Evolutionary conservation across 768 basidiomycete genomes (phyloP).

Genomic region (Auriscalpium vulgare): DNA sequence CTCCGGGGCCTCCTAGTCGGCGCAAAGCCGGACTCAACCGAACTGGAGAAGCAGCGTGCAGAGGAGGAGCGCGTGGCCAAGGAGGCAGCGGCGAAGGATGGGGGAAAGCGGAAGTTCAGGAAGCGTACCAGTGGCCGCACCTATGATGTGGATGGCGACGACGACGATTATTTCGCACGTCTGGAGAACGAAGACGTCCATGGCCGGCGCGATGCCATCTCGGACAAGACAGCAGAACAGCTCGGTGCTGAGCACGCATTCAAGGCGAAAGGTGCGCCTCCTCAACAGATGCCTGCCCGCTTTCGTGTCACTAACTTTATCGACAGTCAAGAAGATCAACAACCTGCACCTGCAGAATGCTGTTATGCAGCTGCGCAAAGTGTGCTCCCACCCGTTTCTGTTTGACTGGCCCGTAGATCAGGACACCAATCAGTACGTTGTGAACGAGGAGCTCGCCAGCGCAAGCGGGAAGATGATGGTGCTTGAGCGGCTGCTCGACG

Average conservation of each 20-base stretch:
- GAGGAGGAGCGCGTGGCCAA: constrained; percentile 23
- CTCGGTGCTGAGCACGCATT: constrained; percentile 50
- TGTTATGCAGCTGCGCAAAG: constrained; percentile 96
- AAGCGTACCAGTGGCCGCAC: constrained; percentile 33
- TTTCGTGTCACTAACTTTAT: background rate
- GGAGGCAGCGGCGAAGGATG: constrained; percentile 15
- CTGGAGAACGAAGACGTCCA: constrained; percentile 42
- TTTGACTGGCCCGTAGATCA: constrained; percentile 78
- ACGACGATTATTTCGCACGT: constrained; percentile 59
- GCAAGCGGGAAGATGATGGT: constrained; percentile 97
- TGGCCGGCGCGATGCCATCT: constrained; percentile 24
- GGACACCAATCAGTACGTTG: constrained; percentile 47
- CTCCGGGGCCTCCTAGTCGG: constrained; percentile 51
- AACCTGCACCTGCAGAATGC: constrained; percentile 88
- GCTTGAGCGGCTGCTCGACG: constrained; percentile 78
- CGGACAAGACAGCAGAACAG: constrained; percentile 41
- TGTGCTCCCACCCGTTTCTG: constrained; percentile 87
- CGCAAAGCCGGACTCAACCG: constrained; percentile 22
- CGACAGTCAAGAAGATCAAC: constrained; percentile 72
- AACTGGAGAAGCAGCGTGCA: constrained; percentile 16
- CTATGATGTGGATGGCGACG: constrained; percentile 46
- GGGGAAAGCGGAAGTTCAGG: constrained; percentile 23
- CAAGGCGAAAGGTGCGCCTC: constrained; percentile 27
- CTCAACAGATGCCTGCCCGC: background rate
- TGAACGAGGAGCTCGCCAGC: constrained; percentile 76